Evolutionary conservation across 164 flowering plant genomes (phyloP).

Genomic region (Magnolia changhungtana): DNA sequence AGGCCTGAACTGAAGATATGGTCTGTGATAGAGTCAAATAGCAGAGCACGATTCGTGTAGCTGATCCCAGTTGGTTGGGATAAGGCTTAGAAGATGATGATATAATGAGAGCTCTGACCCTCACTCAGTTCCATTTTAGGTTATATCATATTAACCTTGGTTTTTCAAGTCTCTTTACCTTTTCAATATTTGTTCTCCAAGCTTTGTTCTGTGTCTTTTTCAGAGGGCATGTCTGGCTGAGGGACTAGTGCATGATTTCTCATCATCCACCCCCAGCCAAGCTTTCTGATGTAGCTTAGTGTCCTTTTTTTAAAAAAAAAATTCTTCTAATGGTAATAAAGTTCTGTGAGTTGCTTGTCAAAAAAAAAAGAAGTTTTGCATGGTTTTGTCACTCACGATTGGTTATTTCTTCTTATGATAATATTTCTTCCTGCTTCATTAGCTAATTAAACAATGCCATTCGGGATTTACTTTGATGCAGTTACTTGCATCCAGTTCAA

Average conservation of each 20-base stretch:
- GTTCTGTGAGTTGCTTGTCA: background rate
- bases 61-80: no score
- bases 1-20: no score
- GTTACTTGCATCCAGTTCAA: conserved; percentile 99
- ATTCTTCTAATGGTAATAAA: background rate
- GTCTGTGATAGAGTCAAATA: no score
- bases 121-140: no score
- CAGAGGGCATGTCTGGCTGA: background rate
- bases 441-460: conserved; percentile 9
- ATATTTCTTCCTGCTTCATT: background rate
- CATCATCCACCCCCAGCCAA: background rate
- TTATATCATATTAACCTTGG: no score
- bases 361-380: background rate
- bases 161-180: no score
- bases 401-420: background rate
- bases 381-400: background rate
- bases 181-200: no score
- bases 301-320: no score
- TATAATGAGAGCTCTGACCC: no score
- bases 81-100: no score
- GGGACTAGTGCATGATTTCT: background rate
- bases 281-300: background rate
- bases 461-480: conserved; percentile 38
- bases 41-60: no score
- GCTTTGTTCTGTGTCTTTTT: background rate